Evolutionary conservation across 2,329 filamentous ascomycete species (phyloP).

Genomic region (Lecanicillium sp.): DNA sequence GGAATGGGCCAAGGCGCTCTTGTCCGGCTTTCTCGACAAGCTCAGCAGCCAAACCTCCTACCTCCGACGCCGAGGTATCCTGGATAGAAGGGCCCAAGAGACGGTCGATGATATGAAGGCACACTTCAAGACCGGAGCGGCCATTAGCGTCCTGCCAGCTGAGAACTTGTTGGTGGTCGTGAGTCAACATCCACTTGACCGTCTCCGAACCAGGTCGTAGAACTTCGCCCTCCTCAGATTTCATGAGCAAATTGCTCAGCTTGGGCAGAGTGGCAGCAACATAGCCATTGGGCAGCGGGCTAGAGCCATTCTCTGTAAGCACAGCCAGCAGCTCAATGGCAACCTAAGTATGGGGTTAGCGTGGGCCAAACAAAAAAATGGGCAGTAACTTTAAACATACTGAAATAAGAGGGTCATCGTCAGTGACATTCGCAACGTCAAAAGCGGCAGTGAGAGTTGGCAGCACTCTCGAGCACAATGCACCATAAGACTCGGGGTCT

Average conservation of each 20-base stretch:
- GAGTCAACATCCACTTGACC: slow-evolving; percentile 80
- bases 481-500: slow-evolving; percentile 61
- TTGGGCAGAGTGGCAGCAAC: slow-evolving; percentile 82
- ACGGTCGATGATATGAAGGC: slow-evolving; percentile 85
- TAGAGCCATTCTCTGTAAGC: slow-evolving; percentile 71
- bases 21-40: slow-evolving; percentile 92
- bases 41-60: slow-evolving; percentile 87
- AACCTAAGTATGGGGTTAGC: slow-evolving; percentile 35
- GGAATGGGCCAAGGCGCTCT: slow-evolving; percentile 80
- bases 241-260: slow-evolving; percentile 72
- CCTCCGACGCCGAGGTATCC: slow-evolving; percentile 90
- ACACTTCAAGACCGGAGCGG: slow-evolving; percentile 79
- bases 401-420: slow-evolving; percentile 76
- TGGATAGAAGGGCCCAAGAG: slow-evolving; percentile 77
- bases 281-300: slow-evolving; percentile 77
- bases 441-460: slow-evolving; percentile 85
- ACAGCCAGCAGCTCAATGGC: slow-evolving; percentile 78
- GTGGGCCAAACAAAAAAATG: not conserved
- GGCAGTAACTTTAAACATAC: slow-evolving; percentile 28
- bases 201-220: slow-evolving; percentile 79
- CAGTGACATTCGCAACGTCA: slow-evolving; percentile 76
- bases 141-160: slow-evolving; percentile 74
- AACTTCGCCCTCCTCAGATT: slow-evolving; percentile 78
- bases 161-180: slow-evolving; percentile 86
- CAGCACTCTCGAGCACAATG: slow-evolving; percentile 76